Conservation (phyloP, 2,329 filamentous ascomycete genomes). For the Aspergillus sp. region DNA sequence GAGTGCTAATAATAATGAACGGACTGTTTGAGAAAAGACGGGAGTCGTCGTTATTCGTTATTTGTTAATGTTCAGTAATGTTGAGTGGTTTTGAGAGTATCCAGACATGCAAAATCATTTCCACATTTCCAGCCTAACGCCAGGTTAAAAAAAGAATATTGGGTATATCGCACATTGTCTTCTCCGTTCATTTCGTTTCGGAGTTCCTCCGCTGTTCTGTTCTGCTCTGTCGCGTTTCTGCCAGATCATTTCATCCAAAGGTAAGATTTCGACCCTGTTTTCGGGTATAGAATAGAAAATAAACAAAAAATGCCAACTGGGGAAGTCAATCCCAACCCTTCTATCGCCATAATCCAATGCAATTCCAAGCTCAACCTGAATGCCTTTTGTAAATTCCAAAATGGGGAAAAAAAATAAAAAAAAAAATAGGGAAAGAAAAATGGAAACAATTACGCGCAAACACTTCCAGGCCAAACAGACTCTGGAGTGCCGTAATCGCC, state of each 20-base stretch:
- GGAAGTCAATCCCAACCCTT: conserved; percentile 7
- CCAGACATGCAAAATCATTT: neutral
- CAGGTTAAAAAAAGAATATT: neutral
- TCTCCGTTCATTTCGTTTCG: neutral
- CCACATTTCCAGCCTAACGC: neutral
- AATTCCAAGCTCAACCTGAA: conserved; percentile 11
- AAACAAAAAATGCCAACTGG: conserved; percentile 3
- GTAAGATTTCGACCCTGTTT: neutral
- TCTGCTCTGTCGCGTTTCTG: neutral
- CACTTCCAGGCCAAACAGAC: conserved; percentile 37
- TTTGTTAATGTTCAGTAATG: neutral
- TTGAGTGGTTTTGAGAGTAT: neutral
- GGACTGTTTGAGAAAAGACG: neutral
- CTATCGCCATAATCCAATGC: conserved; percentile 13
- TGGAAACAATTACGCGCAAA: conserved; percentile 14
- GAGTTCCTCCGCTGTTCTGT: neutral
- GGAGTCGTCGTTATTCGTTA: neutral
- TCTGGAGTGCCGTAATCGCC: conserved; percentile 36
- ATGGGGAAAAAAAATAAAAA: neutral
- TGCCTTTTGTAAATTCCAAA: conserved; percentile 10
- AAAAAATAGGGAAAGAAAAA: neutral
- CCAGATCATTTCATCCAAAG: neutral
- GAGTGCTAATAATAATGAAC: no score
- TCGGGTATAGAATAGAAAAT: neutral
- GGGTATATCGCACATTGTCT: conserved; percentile 1